Base-by-base conservation (phyloP, 768 basidiomycete genomes). In the Tricholoma furcatifolium region DNA sequence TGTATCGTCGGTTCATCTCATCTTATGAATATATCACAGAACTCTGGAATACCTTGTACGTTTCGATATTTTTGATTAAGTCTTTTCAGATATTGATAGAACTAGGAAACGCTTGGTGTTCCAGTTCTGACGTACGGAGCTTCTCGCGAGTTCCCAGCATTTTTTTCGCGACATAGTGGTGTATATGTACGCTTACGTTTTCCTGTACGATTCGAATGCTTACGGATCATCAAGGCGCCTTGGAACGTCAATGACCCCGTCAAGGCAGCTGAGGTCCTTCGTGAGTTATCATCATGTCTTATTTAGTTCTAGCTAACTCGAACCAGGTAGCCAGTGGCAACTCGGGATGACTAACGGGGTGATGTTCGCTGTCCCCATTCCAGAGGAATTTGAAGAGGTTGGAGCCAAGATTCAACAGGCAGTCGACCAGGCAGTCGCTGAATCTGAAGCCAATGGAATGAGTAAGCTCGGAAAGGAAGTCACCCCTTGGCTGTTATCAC, bases 71-170 rank as follows among this genome's bases (percentile, higher is more conserved):
- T 2, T 4, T 18, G 23, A 14, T n/a, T 6, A 17, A 9, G 7
- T 27, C 20, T 41, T n/a, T n/a, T 17, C 24, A 31, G 34, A 42
- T 27, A 23, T 46, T 18, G 38, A 30, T 10, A 23, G 21, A 15
- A 27, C 23, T 57, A 96, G 93, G 96, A 98, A 82, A 95, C 95
- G 0, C 82, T 95, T 34, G 96, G 96, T 2, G 93, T 98, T 11
- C 92, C 93, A 2, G 94, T 97, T 1, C 67, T 95, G 4, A 81
- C 91, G 0, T 95, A 90, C 60, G 83, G 84, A 1, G 62, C 79
- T 41, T 83, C 85, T 0, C 74, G 79, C 15, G 90, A 94, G 60
- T 98, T 98, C 60, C 97, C 97, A 2, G 97, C 95, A 0, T 99
- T 99, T 73, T 99, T 93, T 67, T 81, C 84, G 11, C 87, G 88